These are phyloP conservation scores for Barbatosphaeria neglecta DNA, from an alignment of 495 filamentous ascomycete genomes.

Conservation along the genomic window DNA sequence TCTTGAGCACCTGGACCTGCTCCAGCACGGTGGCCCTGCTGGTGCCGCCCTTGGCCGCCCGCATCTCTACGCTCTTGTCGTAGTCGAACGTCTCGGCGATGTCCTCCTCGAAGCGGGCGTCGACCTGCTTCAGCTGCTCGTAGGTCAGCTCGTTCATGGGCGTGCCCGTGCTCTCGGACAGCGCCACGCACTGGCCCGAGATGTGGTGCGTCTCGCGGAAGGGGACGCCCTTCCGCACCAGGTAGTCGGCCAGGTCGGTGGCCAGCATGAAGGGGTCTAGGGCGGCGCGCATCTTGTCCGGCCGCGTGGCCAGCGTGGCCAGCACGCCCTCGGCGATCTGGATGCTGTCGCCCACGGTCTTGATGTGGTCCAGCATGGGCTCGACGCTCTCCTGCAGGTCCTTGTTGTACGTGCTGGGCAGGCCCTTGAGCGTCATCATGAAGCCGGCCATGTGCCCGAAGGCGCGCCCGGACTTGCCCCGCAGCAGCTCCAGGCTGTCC, in stretches of 20 bases:
- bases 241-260: conserved; percentile 81
- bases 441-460: conserved; percentile 86
- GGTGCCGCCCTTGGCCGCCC: conserved; percentile 71
- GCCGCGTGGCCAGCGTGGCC: conserved; percentile 55
- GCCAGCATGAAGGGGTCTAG: conserved; percentile 60
- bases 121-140: conserved; percentile 58
- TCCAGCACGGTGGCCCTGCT: conserved; percentile 61
- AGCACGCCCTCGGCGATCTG: conserved; percentile 80
- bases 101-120: conserved; percentile 64
- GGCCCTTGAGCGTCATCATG: conserved; percentile 76
- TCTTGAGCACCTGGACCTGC: conserved; percentile 68
- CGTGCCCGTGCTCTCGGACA: conserved; percentile 49
- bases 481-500: conserved; percentile 76
- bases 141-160: conserved; percentile 69
- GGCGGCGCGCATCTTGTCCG: conserved; percentile 67
- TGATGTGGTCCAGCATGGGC: conserved; percentile 77
- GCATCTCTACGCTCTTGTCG: conserved; percentile 75
- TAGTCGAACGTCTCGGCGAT: conserved; percentile 69
- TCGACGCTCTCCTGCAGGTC: conserved; percentile 86
- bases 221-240: conserved; percentile 79
- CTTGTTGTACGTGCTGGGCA: conserved; percentile 91
- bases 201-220: conserved; percentile 86
- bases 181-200: conserved; percentile 64
- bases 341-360: conserved; percentile 75
- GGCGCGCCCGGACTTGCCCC: conserved; percentile 74